Conservation (phyloP, 139 green algal species). For the Volvox reticuliferus region DNA sequence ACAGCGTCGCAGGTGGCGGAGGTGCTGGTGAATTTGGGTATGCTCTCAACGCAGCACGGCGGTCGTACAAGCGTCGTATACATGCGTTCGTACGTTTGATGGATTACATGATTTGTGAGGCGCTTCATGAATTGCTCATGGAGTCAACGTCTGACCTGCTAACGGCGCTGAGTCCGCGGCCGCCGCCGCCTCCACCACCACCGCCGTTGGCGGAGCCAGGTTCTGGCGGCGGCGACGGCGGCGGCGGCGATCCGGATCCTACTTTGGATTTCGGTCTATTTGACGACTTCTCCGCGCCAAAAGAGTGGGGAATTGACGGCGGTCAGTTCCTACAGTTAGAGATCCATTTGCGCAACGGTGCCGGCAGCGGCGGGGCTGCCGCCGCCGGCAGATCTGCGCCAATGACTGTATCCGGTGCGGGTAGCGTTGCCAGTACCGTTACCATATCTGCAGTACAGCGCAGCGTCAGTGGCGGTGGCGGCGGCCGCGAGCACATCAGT, state of each 20-base stretch:
- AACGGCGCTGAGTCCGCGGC: slow-evolving; percentile 40
- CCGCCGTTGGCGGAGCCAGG: not conserved
- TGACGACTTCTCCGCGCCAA: not conserved
- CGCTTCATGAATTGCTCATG: slow-evolving; percentile 69
- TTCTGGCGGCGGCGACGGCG: not conserved
- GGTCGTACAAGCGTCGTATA: slow-evolving; percentile 77
- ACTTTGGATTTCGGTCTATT: not conserved
- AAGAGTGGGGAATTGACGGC: slow-evolving; percentile 21
- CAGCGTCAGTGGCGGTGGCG: not conserved
- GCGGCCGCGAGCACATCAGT: not conserved
- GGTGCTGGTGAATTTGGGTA: slow-evolving; percentile 75
- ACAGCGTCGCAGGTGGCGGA: not conserved
- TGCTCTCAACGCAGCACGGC: slow-evolving; percentile 72
- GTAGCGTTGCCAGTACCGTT: not conserved
- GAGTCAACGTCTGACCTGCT: slow-evolving; percentile 58
- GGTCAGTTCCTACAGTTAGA: slow-evolving; percentile 24
- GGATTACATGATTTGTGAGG: slow-evolving; percentile 82
- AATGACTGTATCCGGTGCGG: not conserved
- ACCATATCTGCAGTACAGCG: not conserved
- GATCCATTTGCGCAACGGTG: not conserved
- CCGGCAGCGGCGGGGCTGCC: not conserved
- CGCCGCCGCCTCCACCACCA: not conserved
- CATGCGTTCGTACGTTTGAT: slow-evolving; percentile 77
- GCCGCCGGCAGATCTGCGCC: not conserved
- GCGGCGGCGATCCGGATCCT: not conserved